Evolutionary conservation across 352 stramenopile species (phyloP).

Genomic region (Globisporangium rhizosaccharum): DNA sequence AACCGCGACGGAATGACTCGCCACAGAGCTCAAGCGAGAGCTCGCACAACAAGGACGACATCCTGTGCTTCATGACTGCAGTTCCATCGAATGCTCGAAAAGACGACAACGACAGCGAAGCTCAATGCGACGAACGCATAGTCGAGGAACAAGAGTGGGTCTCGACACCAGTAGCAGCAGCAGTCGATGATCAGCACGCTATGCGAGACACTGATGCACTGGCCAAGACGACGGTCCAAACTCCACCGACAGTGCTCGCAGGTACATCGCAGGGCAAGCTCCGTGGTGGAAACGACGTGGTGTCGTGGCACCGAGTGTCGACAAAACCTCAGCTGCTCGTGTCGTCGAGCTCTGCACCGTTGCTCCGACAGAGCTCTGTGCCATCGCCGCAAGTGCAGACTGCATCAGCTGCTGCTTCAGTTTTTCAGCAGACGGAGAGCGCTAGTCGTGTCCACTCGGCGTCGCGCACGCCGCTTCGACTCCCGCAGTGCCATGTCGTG

Average conservation of each 20-base stretch:
- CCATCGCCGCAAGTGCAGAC: background rate
- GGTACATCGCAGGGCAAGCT: background rate
- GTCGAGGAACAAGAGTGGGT: too few species aligned
- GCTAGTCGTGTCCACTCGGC: background rate
- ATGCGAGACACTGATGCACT: too few species aligned
- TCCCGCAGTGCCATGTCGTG: constrained; percentile 18
- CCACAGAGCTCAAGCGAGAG: background rate
- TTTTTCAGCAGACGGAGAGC: too few species aligned
- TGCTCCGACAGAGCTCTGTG: background rate
- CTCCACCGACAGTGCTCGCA: too few species aligned
- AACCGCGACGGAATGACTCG: constrained; percentile 1
- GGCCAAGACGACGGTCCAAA: too few species aligned
- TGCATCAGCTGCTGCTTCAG: background rate
- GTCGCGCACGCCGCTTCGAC: constrained; percentile 5
- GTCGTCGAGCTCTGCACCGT: constrained; percentile 6
- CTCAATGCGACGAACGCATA: too few species aligned
- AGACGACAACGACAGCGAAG: too few species aligned
- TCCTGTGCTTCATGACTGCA: constrained; percentile 24
- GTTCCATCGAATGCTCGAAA: background rate
- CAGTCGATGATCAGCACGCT: background rate
- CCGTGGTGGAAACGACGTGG: background rate
- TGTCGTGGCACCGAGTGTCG: constrained; percentile 35
- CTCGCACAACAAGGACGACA: background rate
- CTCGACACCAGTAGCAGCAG: too few species aligned
- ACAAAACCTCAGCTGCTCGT: constrained; percentile 49